Percentiles rank a stretch among this genome's conserved stretches.
Conservation (phyloP, 768 basidiomycete genomes). For the Hemileccinum rubropunctum region DNA sequence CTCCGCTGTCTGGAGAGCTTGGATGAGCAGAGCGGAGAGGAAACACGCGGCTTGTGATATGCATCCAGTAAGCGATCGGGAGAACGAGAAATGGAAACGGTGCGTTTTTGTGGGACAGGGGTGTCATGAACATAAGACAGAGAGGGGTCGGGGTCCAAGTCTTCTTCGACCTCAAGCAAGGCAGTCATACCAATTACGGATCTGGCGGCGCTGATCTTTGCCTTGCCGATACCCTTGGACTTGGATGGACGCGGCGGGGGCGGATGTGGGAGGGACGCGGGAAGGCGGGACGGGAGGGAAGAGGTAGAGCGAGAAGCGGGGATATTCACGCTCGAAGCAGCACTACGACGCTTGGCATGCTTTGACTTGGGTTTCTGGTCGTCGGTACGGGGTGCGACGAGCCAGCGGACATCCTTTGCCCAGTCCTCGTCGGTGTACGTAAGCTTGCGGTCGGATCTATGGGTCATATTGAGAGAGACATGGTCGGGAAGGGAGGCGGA, state of each 20-base stretch:
- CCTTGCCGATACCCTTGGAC: conserved; percentile 23
- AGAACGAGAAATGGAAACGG: conserved; percentile 8
- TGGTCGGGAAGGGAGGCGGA: conserved; percentile 30
- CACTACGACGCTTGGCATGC: conserved; percentile 16
- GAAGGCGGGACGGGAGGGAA: conserved; percentile 15
- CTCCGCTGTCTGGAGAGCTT: conserved; percentile 30
- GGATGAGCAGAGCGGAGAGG: conserved; percentile 22
- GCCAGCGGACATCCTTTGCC: conserved; percentile 68
- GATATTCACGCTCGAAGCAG: conserved; percentile 11
- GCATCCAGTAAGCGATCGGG: conserved; percentile 8
- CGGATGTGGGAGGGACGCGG: conserved; percentile 12
- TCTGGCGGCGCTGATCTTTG: conserved; percentile 36
- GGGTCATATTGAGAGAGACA: conserved; percentile 18
- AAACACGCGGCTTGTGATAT: conserved; percentile 20
- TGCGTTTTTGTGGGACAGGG: conserved; percentile 16
- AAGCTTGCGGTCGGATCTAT: conserved; percentile 23
- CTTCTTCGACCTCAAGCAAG: conserved; percentile 53
- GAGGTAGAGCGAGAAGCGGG: conserved; percentile 22
- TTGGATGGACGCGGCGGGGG: conserved; percentile 24
- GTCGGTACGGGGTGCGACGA: conserved; percentile 38
- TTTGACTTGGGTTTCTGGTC: conserved; percentile 21
- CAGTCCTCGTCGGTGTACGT: conserved; percentile 58
- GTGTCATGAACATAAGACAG: conserved; percentile 4
- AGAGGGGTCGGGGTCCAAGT: conserved; percentile 26
- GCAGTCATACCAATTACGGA: conserved; percentile 54